A percentile compares a stretch with the other conserved stretches of the same genome.
phyloP scores from a whole-genome alignment of 208 protist genomes.

The Leishmania amazonensis region DNA sequence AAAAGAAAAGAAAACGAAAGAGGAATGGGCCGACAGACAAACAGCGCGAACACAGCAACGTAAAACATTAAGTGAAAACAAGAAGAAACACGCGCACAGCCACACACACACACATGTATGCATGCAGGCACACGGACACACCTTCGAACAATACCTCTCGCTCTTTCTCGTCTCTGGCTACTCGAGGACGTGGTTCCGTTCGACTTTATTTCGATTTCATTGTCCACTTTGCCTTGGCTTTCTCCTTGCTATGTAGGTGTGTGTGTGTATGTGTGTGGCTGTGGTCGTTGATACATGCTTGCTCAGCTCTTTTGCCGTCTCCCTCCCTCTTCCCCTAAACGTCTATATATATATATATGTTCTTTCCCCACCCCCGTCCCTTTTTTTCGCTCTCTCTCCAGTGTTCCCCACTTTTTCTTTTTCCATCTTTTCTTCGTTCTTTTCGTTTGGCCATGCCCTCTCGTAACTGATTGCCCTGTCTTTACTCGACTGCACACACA shows the following conservation, averaged over 20 bases:
- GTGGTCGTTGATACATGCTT: background rate
- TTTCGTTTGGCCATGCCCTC: background rate
- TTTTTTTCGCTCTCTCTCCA: background rate
- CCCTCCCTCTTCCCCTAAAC: background rate
- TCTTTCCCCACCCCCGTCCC: background rate
- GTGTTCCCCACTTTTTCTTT: too few relatives aligned
- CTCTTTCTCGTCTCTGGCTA: background rate
- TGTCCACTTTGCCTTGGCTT: background rate
- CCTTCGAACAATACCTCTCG: background rate
- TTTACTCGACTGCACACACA: too few relatives aligned
- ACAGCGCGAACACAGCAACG: background rate
- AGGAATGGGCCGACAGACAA: background rate
- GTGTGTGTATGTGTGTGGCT: background rate
- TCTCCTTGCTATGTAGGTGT: background rate
- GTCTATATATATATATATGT: too few relatives aligned
- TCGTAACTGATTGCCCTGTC: too few relatives aligned
- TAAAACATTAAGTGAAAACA: background rate
- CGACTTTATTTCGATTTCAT: background rate
- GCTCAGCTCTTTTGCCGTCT: background rate
- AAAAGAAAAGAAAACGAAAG: background rate
- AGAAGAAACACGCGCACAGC: background rate
- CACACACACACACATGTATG: conserved; percentile 1
- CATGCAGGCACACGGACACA: background rate
- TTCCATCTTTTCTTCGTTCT: background rate
- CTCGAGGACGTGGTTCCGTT: background rate